These are phyloP conservation scores for Colletotrichum viniferum DNA, from an alignment of 2,329 filamentous ascomycete genomes.

Conservation along the genomic window DNA sequence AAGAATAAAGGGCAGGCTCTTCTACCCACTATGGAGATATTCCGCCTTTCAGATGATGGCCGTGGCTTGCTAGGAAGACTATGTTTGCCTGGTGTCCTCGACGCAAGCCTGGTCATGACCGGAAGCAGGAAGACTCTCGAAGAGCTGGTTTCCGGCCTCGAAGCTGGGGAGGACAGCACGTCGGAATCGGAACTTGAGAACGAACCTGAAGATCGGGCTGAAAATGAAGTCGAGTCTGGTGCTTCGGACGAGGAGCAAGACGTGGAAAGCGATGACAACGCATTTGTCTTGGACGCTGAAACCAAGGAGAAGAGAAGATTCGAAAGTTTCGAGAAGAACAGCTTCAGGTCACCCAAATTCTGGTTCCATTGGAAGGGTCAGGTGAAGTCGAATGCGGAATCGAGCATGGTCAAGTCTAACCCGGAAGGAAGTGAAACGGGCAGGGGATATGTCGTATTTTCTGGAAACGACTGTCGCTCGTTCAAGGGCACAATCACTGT, in stretches of 20 bases:
- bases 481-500: constrained; percentile 7
- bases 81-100: background rate
- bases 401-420: background rate
- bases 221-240: background rate
- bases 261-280: background rate
- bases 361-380: constrained; percentile 14
- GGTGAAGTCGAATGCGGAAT: fast-evolving
- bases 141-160: background rate
- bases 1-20: background rate
- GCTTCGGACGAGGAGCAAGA: background rate
- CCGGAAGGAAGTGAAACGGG: background rate
- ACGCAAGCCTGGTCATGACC: background rate
- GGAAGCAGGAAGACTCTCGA: constrained; percentile 3
- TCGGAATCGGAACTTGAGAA: background rate
- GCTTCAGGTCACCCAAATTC: constrained; percentile 13
- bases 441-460: constrained; percentile 9
- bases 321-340: constrained; percentile 10
- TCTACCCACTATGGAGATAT: background rate
- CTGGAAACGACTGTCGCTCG: constrained; percentile 7
- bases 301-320: background rate
- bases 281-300: background rate
- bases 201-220: background rate
- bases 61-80: background rate
- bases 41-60: constrained; percentile 6
- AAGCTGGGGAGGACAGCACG: background rate